Evolutionary conservation across 2,329 filamentous ascomycete genomes (phyloP).

Genomic region (Mariannaea elegans): DNA sequence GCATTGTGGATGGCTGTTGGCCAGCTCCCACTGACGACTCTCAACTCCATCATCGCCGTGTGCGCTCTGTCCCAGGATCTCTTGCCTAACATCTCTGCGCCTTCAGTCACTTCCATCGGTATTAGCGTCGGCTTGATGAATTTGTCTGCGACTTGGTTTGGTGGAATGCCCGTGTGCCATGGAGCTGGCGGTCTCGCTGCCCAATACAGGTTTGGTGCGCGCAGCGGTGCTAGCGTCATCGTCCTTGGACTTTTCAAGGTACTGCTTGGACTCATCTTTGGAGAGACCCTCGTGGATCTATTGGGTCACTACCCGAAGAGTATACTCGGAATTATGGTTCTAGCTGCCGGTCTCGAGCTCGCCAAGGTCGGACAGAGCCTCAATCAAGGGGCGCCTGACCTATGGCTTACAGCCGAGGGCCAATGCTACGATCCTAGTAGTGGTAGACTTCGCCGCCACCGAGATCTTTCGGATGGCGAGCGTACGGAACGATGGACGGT

Average conservation of each 20-base stretch:
- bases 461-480: constrained; percentile 71
- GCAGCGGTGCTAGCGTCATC: constrained; percentile 85
- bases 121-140: constrained; percentile 87
- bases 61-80: constrained; percentile 81
- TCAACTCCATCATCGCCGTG: constrained; percentile 93
- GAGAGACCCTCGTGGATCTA: constrained; percentile 75
- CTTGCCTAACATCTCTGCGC: constrained; percentile 72
- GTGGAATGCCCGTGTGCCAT: constrained; percentile 95
- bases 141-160: constrained; percentile 86
- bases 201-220: constrained; percentile 90
- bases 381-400: constrained; percentile 73
- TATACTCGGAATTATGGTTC: constrained; percentile 86
- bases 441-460: constrained; percentile 52
- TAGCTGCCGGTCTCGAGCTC: constrained; percentile 88
- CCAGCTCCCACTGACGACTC: constrained; percentile 88
- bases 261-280: constrained; percentile 77
- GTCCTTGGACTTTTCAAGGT: constrained; percentile 81
- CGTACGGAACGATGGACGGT: constrained; percentile 82
- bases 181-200: constrained; percentile 90
- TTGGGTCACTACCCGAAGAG: constrained; percentile 78
- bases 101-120: constrained; percentile 79
- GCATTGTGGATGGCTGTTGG: constrained; percentile 74
- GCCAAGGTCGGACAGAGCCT: constrained; percentile 85
- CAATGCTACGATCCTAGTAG: constrained; percentile 43
- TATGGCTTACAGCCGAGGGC: constrained; percentile 62